Evolutionary conservation across 108 stramenopile genomes (phyloP).

Genomic region (Mayamaea pseudoterrestris): DNA sequence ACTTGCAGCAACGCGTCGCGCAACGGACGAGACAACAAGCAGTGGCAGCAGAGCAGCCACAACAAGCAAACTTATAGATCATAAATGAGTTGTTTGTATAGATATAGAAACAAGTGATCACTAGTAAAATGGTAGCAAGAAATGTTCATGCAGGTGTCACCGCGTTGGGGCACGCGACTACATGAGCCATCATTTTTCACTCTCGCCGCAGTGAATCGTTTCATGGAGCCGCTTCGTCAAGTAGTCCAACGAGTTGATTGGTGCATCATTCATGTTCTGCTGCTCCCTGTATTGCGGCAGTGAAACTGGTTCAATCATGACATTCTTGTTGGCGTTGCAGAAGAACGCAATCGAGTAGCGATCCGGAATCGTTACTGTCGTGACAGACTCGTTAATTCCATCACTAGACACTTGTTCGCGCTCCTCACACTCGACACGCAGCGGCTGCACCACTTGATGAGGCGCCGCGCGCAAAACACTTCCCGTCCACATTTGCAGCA

Average conservation of each 20-base stretch:
- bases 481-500: constrained; percentile 28
- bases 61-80: no score
- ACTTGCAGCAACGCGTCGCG: no score
- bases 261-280: constrained; percentile 6
- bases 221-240: constrained; percentile 17
- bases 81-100: no score
- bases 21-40: no score
- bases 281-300: constrained; percentile 1
- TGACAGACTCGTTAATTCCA: neutral
- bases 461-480: constrained; percentile 16
- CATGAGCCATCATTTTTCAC: no score
- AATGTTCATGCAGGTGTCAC: no score
- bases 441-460: no score
- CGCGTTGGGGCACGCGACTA: no score
- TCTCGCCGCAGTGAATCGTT: constrained; percentile 20
- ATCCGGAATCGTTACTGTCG: constrained; percentile 14
- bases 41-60: no score
- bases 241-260: constrained; percentile 21
- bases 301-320: constrained; percentile 7
- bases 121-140: no score
- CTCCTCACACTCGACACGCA: constrained; percentile 12
- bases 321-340: constrained; percentile 31
- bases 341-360: constrained; percentile 34
- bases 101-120: no score
- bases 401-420: no score